phyloP scores from a whole-genome alignment of 73 alveolate genomes.

The Blepharisma japonicum region DNA sequence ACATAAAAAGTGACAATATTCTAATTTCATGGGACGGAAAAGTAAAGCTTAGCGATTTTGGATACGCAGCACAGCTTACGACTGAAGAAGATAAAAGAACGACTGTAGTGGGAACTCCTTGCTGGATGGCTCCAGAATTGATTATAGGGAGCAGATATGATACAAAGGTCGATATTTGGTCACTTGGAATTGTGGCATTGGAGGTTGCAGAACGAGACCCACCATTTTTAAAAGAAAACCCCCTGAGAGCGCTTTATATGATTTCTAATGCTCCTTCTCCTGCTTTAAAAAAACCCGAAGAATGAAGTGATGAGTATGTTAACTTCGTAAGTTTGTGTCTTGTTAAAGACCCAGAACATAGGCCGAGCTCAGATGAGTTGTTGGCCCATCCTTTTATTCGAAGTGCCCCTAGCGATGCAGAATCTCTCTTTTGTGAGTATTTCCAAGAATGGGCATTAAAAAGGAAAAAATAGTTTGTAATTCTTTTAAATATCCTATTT shows the following conservation, averaged over 20 bases:
- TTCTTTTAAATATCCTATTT: too few species aligned
- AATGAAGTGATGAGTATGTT: slow-evolving; percentile 88
- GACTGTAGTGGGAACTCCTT: slow-evolving; percentile 78
- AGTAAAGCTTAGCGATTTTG: slow-evolving; percentile 77
- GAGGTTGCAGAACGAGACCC: slow-evolving; percentile 99
- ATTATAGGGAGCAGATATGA: slow-evolving; percentile 66
- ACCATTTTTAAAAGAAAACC: slow-evolving; percentile 88
- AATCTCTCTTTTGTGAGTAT: not conserved
- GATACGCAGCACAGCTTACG: slow-evolving; percentile 73
- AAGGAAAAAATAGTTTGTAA: not conserved
- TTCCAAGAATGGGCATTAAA: not conserved
- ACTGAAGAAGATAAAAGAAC: slow-evolving; percentile 70
- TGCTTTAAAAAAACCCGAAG: slow-evolving; percentile 73
- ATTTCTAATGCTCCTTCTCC: slow-evolving; percentile 84
- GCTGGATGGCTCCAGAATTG: slow-evolving; percentile 94
- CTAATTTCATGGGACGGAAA: slow-evolving; percentile 55
- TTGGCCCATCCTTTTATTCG: slow-evolving; percentile 75
- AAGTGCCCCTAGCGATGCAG: slow-evolving; percentile 10
- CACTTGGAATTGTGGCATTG: slow-evolving; percentile 91
- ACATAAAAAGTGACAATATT: slow-evolving; percentile 72
- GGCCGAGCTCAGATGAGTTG: slow-evolving; percentile 93
- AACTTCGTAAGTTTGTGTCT: slow-evolving; percentile 84
- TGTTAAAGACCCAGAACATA: slow-evolving; percentile 75
- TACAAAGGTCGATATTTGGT: slow-evolving; percentile 95
- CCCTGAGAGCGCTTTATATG: slow-evolving; percentile 82